phyloP scores from a whole-genome alignment of 192 early-diverging fungal species.

The Spizellomyces punctatus region DNA sequence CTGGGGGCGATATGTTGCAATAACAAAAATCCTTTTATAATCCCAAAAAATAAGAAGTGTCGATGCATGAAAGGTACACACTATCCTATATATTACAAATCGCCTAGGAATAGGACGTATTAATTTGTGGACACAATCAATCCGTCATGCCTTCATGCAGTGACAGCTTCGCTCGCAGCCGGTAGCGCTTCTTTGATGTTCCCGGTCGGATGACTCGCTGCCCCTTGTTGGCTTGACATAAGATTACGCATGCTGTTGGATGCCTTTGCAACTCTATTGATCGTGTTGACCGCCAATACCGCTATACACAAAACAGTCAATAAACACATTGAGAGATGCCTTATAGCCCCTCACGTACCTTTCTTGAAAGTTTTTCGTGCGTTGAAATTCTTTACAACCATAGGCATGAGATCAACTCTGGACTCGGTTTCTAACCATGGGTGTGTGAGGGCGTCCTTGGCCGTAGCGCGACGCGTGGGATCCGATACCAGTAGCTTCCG shows the following conservation, averaged over 20 bases:
- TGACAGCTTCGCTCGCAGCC: too few species aligned
- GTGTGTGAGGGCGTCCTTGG: slow-evolving; percentile 45
- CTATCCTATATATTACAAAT: too few species aligned
- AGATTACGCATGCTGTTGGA: background rate
- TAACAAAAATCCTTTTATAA: too few species aligned
- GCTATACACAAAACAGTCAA: background rate
- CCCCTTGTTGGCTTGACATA: too few species aligned
- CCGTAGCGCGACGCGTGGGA: slow-evolving; percentile 65
- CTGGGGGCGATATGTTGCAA: too few species aligned
- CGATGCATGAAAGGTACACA: too few species aligned
- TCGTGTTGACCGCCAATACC: slow-evolving; percentile 14
- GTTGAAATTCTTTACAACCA: slow-evolving; percentile 66
- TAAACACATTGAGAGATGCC: background rate
- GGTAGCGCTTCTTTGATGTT: too few species aligned
- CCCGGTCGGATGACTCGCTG: too few species aligned
- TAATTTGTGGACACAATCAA: too few species aligned
- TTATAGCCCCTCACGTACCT: slow-evolving; percentile 22
- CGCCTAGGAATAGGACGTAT: too few species aligned
- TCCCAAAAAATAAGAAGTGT: too few species aligned
- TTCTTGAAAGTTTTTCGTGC: slow-evolving; percentile 69
- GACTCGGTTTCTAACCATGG: slow-evolving; percentile 43
- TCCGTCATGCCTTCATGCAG: too few species aligned
- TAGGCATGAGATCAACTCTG: slow-evolving; percentile 57
- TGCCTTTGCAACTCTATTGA: slow-evolving; percentile 22
- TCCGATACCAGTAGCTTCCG: slow-evolving; percentile 64